phyloP scores from a whole-genome alignment of 306 rosid genomes.

The Dalbergia cochinchinensis region DNA sequence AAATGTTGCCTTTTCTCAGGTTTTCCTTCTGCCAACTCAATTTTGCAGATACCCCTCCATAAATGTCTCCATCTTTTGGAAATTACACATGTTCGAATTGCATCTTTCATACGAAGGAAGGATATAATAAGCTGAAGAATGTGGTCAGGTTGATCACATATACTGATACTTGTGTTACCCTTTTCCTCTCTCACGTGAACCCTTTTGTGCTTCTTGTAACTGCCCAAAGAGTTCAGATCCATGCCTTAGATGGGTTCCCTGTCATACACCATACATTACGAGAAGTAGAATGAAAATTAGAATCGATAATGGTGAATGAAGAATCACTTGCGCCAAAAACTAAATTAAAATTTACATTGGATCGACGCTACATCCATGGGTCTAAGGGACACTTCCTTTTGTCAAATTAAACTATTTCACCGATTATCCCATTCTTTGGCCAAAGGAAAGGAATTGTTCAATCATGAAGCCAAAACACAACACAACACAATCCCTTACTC shows the following conservation, averaged over 20 bases:
- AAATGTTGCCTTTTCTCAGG: not conserved
- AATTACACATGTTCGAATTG: not conserved
- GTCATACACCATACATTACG: not conserved
- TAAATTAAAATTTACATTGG: not conserved
- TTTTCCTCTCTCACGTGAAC: not conserved
- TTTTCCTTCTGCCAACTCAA: not conserved
- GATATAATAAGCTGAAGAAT: conserved; percentile 2
- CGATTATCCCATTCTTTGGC: not conserved
- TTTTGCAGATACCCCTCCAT: conserved; percentile 10
- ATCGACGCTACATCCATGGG: not conserved
- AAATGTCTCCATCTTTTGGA: not conserved
- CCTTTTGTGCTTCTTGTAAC: not conserved
- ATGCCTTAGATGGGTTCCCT: not conserved
- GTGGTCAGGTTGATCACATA: not conserved
- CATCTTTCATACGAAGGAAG: conserved; percentile 1
- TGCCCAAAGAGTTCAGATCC: not conserved
- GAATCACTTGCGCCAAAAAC: not conserved
- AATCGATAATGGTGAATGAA: not conserved
- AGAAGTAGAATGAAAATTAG: not conserved
- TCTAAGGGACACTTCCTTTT: not conserved
- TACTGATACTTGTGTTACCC: not conserved
- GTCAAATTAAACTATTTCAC: not conserved
- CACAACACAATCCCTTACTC: not conserved
- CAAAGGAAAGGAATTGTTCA: not conserved
- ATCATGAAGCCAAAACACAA: not conserved